Evolutionary conservation across 1,284 basidiomycete genomes (phyloP), one percentile per base, ranked within the genome.

Genomic region (Papiliotrema fonsecae): DNA sequence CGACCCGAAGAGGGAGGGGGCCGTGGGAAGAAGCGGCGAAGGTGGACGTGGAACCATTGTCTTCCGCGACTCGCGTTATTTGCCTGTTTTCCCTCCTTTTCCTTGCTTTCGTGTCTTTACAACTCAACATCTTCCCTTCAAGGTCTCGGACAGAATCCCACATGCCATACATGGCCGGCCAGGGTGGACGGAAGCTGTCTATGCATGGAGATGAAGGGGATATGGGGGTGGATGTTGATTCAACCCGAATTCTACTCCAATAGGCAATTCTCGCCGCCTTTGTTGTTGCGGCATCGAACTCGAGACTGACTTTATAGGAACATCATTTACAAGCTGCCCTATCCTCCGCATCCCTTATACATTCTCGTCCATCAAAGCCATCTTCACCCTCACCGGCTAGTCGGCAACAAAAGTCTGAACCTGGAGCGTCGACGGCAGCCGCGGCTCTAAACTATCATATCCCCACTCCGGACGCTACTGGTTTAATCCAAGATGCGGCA

Each of bases 401-500:
- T 14, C 41, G 31, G 18, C 43, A n/a, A 18, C 42, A 31, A 45
- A 56, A 24, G 26, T 41, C 36, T 19, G 31, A 39, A 38, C 34
- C 56, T 22, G 46, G 50, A 13, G 31, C 55, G 7, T 22, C 51
- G 19, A 31, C 59, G 32, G 35, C 51, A 34, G 36, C 57, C 47
- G 54, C 64, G 9, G 58, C 62, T 6, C 61, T 70, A 5, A 77
- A 81, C 43, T 88, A 86, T 0, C 91, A 82, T 73, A 97, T 97
- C 61, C 93, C 92, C 3, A 92, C 87, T 5, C 91, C 92, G 0
- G 89, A 93, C 66, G 89, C 88, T 2, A 86, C 86, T 3, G 89
- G 89, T 45, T 64, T 87, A 55, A 83, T 88, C 45, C 81, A 82
- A 40, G 82, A 86, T 58, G 60, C 59, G 30, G 59, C 68, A 42